These are phyloP conservation scores for Cercospora canescens DNA, from an alignment of 2,329 filamentous ascomycete genomes.

Conservation along the genomic window DNA sequence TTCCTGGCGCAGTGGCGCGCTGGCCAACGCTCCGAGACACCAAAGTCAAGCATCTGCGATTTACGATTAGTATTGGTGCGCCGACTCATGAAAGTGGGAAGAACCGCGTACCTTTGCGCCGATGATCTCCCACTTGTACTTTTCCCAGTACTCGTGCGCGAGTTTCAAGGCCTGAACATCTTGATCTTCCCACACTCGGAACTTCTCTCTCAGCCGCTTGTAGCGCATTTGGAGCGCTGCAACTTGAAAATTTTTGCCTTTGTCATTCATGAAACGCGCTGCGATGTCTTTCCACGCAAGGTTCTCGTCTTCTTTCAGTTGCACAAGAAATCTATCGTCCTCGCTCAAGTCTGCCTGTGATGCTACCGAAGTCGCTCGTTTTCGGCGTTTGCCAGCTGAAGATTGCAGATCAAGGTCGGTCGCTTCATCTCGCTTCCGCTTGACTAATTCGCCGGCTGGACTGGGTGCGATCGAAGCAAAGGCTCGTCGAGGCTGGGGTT, in stretches of 20 bases:
- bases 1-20: slow-evolving; percentile 52
- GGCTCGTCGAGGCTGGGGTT: slow-evolving; percentile 43
- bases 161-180: slow-evolving; percentile 51
- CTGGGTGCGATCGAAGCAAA: slow-evolving; percentile 49
- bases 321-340: slow-evolving; percentile 52
- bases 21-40: slow-evolving; percentile 53
- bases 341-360: slow-evolving; percentile 47
- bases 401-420: slow-evolving; percentile 27
- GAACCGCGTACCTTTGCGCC: slow-evolving; percentile 46
- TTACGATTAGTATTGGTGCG: not conserved
- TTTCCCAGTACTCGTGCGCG: slow-evolving; percentile 55
- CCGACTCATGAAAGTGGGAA: not conserved
- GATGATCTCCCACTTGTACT: slow-evolving; percentile 57
- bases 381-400: slow-evolving; percentile 39
- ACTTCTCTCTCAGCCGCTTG: slow-evolving; percentile 52
- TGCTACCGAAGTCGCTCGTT: slow-evolving; percentile 39
- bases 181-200: slow-evolving; percentile 53
- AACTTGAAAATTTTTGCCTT: slow-evolving; percentile 52
- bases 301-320: slow-evolving; percentile 53
- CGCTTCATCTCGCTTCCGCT: slow-evolving; percentile 41
- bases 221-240: slow-evolving; percentile 57
- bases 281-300: slow-evolving; percentile 58
- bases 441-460: slow-evolving; percentile 38
- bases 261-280: slow-evolving; percentile 49
- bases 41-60: slow-evolving; percentile 53